Evolutionary conservation across 768 basidiomycete species (phyloP).

Genomic region (Wakefieldia striispora): DNA sequence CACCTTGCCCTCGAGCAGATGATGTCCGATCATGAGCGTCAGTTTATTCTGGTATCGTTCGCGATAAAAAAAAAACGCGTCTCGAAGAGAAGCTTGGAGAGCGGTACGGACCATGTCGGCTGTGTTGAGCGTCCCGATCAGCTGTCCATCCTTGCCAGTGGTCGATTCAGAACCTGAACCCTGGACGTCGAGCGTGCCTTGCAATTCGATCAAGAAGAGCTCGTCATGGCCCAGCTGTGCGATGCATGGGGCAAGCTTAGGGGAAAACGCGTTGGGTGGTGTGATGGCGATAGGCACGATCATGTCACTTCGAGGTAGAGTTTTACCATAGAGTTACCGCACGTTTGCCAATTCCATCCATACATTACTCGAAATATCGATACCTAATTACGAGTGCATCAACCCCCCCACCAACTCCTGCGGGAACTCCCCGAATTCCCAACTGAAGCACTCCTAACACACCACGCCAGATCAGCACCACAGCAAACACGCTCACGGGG

Average conservation of each 20-base stretch:
- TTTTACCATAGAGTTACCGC: too few species aligned
- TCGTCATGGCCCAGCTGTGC: slow-evolving; percentile 77
- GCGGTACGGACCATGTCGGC: slow-evolving; percentile 53
- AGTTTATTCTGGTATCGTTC: slow-evolving; percentile 58
- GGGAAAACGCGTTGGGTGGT: slow-evolving; percentile 31
- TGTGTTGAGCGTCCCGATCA: slow-evolving; percentile 76
- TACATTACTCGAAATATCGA: too few species aligned
- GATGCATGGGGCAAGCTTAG: slow-evolving; percentile 59
- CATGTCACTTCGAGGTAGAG: slow-evolving; percentile 40
- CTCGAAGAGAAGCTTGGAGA: background rate
- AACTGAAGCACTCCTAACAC: slow-evolving; percentile 62
- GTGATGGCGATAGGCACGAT: slow-evolving; percentile 56
- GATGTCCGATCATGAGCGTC: slow-evolving; percentile 81
- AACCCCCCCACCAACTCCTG: background rate
- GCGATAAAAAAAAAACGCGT: background rate
- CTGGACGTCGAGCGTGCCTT: slow-evolving; percentile 78
- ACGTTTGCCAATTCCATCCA: too few species aligned
- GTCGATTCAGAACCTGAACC: slow-evolving; percentile 41
- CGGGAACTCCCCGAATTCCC: slow-evolving; percentile 60
- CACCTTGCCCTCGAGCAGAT: slow-evolving; percentile 87
- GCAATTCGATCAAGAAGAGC: slow-evolving; percentile 81
- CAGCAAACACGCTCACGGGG: too few species aligned
- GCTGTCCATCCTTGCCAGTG: slow-evolving; percentile 55
- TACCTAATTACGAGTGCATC: background rate
- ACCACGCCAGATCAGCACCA: background rate